Evolutionary conservation across 2,329 filamentous ascomycete species (phyloP).

Genomic region (Hysterium pulicare): DNA sequence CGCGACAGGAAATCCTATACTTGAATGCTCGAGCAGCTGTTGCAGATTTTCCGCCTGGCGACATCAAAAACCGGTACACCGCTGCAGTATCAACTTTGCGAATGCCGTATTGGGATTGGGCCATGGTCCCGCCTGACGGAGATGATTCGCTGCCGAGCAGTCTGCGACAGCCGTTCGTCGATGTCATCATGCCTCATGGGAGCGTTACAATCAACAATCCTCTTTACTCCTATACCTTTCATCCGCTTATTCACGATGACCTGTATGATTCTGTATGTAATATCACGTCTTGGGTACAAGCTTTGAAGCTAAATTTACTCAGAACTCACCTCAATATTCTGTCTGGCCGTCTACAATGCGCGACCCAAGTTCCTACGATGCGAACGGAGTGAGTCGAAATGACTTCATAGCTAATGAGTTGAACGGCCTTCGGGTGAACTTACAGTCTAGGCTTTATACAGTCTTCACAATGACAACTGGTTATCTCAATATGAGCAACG

Average conservation of each 20-base stretch:
- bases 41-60: slow-evolving; percentile 37
- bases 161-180: slow-evolving; percentile 31
- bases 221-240: slow-evolving; percentile 41
- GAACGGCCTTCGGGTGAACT: slow-evolving; percentile 63
- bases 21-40: slow-evolving; percentile 36
- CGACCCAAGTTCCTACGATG: slow-evolving; percentile 12
- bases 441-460: slow-evolving; percentile 50
- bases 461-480: slow-evolving; percentile 54
- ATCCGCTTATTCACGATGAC: slow-evolving; percentile 55
- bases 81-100: slow-evolving; percentile 36
- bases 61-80: slow-evolving; percentile 34
- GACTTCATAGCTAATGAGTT: slow-evolving; percentile 37
- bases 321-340: slow-evolving; percentile 8
- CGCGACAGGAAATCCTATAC: slow-evolving; percentile 41
- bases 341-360: slow-evolving; percentile 43
- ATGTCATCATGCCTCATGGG: slow-evolving; percentile 29
- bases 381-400: slow-evolving; percentile 21
- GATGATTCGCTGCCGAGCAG: slow-evolving; percentile 34
- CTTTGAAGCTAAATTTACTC: slow-evolving; percentile 4
- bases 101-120: slow-evolving; percentile 48
- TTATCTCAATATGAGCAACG: slow-evolving; percentile 58
- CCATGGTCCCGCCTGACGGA: slow-evolving; percentile 32
- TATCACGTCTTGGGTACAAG: slow-evolving; percentile 5
- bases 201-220: slow-evolving; percentile 38
- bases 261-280: slow-evolving; percentile 57